Conservation (phyloP, 2,329 filamentous ascomycete species). For the Ophioceras dolichostomum region DNA sequence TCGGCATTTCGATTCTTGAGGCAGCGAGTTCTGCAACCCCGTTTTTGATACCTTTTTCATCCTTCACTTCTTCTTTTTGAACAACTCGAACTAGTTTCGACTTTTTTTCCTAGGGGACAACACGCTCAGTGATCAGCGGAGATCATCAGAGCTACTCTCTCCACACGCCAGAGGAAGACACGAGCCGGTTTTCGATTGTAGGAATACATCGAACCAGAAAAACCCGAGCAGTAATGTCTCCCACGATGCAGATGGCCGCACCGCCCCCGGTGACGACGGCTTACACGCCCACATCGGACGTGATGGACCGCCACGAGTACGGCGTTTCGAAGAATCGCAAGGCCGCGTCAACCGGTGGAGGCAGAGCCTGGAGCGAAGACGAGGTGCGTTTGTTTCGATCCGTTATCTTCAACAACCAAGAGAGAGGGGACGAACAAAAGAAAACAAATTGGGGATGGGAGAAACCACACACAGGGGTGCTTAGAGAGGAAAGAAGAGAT, state of each 20-base stretch:
- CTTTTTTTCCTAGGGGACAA: not conserved
- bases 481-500: too few species aligned
- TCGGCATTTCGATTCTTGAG: constrained; percentile 26
- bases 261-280: constrained; percentile 18
- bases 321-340: constrained; percentile 55
- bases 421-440: too few species aligned
- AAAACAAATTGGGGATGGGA: too few species aligned
- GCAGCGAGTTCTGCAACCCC: constrained; percentile 27
- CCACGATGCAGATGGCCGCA: constrained; percentile 32
- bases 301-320: constrained; percentile 44
- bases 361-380: constrained; percentile 75
- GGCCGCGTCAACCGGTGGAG: constrained; percentile 58
- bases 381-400: constrained; percentile 43
- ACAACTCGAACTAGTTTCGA: constrained; percentile 3
- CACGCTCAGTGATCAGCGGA: constrained; percentile 1
- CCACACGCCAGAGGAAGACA: not conserved
- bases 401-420: too few species aligned
- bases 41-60: constrained; percentile 3
- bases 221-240: constrained; percentile 32
- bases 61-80: constrained; percentile 3
- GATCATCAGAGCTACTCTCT: too few species aligned
- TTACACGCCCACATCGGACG: constrained; percentile 40
- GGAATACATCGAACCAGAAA: constrained; percentile 7
- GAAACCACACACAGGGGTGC: too few species aligned
- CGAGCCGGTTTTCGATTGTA: constrained; percentile 1